Conservation (phyloP, 1,139 yeast species). For the Yamadazyma jaroonii region DNA sequence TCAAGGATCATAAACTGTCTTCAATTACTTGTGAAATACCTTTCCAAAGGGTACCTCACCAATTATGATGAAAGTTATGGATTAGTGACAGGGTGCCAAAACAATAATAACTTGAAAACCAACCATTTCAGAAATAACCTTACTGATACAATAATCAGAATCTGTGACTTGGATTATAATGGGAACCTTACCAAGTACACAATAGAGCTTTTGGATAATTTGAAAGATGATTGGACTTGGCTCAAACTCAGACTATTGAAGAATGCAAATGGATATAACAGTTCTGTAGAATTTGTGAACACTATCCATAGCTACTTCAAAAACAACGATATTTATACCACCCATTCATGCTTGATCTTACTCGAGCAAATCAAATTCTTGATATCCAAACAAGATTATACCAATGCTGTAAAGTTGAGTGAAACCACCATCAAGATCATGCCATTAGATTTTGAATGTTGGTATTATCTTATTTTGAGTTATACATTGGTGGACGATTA, state of each 20-base stretch:
- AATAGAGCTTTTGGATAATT: constrained; percentile 17
- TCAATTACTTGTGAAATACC: constrained; percentile 19
- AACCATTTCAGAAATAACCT: constrained; percentile 33
- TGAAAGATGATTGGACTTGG: constrained; percentile 25
- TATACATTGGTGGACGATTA: constrained; percentile 30
- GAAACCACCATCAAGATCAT: constrained; percentile 29
- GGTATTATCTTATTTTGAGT: constrained; percentile 36
- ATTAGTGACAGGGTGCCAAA: constrained; percentile 25
- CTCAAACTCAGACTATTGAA: constrained; percentile 29
- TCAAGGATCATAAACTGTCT: constrained; percentile 17
- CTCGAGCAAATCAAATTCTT: constrained; percentile 40
- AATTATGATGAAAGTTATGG: constrained; percentile 30
- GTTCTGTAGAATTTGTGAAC: constrained; percentile 24
- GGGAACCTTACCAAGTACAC: constrained; percentile 21
- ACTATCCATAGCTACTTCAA: constrained; percentile 24
- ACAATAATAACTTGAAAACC: constrained; percentile 17
- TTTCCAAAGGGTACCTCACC: constrained; percentile 27
- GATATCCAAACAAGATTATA: constrained; percentile 26
- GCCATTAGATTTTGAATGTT: constrained; percentile 43
- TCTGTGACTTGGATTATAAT: constrained; percentile 20
- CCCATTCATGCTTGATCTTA: constrained; percentile 37
- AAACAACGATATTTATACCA: constrained; percentile 18
- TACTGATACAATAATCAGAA: constrained; percentile 28
- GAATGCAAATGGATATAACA: constrained; percentile 25
- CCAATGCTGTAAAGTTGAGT: constrained; percentile 30